Conservation (phyloP, 2,329 filamentous ascomycete species). For the Colletotrichum orbiculare region DNA sequence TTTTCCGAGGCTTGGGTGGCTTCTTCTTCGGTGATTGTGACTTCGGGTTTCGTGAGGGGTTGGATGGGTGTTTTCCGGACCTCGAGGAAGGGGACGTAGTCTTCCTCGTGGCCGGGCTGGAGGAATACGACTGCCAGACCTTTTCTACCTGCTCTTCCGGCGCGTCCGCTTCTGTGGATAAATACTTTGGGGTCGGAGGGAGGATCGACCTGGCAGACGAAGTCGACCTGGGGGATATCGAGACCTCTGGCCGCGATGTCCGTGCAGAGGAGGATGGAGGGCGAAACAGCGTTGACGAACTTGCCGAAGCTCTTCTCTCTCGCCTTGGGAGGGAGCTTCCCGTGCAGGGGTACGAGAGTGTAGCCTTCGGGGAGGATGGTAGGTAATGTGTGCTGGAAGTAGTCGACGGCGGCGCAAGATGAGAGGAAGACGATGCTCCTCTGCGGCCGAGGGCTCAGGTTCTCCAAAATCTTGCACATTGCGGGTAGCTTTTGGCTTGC, state of each 20-base stretch:
- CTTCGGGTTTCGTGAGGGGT: slow-evolving; percentile 66
- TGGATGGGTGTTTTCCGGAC: slow-evolving; percentile 87
- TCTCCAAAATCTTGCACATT: slow-evolving; percentile 75
- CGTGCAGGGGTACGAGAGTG: slow-evolving; percentile 83
- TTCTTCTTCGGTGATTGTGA: slow-evolving; percentile 71
- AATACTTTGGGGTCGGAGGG: slow-evolving; percentile 92
- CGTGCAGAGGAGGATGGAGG: slow-evolving; percentile 88
- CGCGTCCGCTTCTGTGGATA: slow-evolving; percentile 90
- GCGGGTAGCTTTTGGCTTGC: slow-evolving; percentile 85
- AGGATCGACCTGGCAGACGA: slow-evolving; percentile 88
- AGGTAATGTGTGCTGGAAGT: slow-evolving; percentile 86
- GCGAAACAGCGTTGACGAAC: slow-evolving; percentile 79
- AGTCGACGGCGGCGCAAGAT: slow-evolving; percentile 94
- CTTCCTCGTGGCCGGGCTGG: slow-evolving; percentile 86
- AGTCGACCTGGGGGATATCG: slow-evolving; percentile 90
- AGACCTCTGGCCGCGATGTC: slow-evolving; percentile 91
- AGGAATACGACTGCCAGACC: slow-evolving; percentile 89
- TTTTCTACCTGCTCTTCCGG: slow-evolving; percentile 87
- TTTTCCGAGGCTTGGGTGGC: slow-evolving; percentile 65
- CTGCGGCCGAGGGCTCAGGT: slow-evolving; percentile 78
- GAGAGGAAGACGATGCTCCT: slow-evolving; percentile 93
- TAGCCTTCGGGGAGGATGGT: slow-evolving; percentile 76
- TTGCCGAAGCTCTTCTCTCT: slow-evolving; percentile 87
- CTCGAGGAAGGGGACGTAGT: slow-evolving; percentile 88
- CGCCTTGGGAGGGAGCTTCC: slow-evolving; percentile 89